Evolutionary conservation across 2,329 filamentous ascomycete genomes (phyloP).

Genomic region (Colletotrichum liriopes): DNA sequence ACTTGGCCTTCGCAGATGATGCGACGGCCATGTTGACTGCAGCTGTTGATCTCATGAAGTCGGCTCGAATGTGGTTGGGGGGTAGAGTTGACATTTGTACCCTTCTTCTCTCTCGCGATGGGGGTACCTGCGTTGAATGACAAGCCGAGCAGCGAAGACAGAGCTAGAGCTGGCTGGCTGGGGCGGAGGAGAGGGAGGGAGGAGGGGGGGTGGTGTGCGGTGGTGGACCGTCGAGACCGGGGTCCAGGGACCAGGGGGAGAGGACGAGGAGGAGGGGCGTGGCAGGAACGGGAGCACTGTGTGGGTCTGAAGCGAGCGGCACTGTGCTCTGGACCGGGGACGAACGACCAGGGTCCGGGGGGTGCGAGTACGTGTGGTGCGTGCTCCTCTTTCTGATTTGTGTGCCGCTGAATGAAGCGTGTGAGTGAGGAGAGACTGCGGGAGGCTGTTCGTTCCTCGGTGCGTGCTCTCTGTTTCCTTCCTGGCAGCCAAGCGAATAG

Average conservation of each 20-base stretch:
- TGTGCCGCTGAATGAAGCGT: conserved; percentile 4
- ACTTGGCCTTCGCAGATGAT: conserved; percentile 72
- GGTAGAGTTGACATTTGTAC: conserved; percentile 78
- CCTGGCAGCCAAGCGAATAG: conserved; percentile 31
- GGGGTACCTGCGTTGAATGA: conserved; percentile 61
- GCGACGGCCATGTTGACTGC: conserved; percentile 74
- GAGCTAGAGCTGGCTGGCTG: conserved; percentile 42
- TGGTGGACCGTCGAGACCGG: conserved; percentile 34
- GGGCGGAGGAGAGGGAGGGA: conserved; percentile 44
- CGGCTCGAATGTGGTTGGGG: conserved; percentile 68
- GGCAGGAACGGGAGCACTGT: conserved; percentile 37
- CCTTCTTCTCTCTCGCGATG: conserved; percentile 50
- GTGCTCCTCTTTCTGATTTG: conserved; percentile 38
- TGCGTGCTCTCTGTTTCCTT: conserved; percentile 16
- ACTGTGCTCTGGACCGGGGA: conserved; percentile 41
- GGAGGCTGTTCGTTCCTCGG: conserved; percentile 24
- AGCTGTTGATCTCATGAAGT: conserved; percentile 60
- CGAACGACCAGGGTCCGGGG: conserved; percentile 18
- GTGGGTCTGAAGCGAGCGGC: background rate
- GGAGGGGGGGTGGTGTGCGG: conserved; percentile 43
- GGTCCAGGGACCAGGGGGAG: conserved; percentile 32
- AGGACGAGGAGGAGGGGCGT: conserved; percentile 21
- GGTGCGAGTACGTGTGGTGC: conserved; percentile 16
- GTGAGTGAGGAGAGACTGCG: background rate
- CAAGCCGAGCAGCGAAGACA: conserved; percentile 48